Conservation (phyloP, 2,329 filamentous ascomycete species). For the Arthrinium puccinioides region DNA sequence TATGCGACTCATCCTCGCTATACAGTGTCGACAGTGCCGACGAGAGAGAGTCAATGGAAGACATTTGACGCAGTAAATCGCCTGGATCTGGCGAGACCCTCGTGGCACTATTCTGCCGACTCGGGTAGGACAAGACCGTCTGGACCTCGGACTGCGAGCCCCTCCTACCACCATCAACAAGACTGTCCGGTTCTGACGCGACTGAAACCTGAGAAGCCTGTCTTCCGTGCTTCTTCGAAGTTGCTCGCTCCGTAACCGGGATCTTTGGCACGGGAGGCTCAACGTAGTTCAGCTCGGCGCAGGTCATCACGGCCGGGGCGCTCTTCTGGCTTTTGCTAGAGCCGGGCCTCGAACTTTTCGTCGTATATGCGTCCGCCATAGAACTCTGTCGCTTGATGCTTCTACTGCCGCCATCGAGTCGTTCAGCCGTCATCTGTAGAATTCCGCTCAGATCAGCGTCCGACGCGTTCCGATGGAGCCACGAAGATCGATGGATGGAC, state of each 20-base stretch:
- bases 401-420: slow-evolving; percentile 33
- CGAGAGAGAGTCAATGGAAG: slow-evolving; percentile 37
- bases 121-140: slow-evolving; percentile 36
- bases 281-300: slow-evolving; percentile 14
- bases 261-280: neutral
- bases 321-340: slow-evolving; percentile 21
- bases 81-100: neutral
- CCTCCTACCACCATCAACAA: slow-evolving; percentile 21
- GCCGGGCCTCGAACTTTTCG: slow-evolving; percentile 15
- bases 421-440: slow-evolving; percentile 43
- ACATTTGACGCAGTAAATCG: slow-evolving; percentile 8
- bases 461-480: slow-evolving; percentile 20
- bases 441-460: slow-evolving; percentile 45
- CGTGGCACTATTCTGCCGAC: slow-evolving; percentile 16
- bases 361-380: slow-evolving; percentile 3
- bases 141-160: slow-evolving; percentile 27
- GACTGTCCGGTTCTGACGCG: slow-evolving; percentile 32
- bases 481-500: neutral
- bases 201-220: slow-evolving; percentile 25
- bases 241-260: slow-evolving; percentile 7
- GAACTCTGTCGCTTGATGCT: slow-evolving; percentile 21
- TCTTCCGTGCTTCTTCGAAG: slow-evolving; percentile 14
- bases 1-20: slow-evolving; percentile 43
- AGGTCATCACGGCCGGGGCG: slow-evolving; percentile 16
- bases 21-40: slow-evolving; percentile 51